Evolutionary conservation across 805 yeast species (phyloP), one percentile per base, ranked within the genome.

Genomic region (Yarrowia divulgata): DNA sequence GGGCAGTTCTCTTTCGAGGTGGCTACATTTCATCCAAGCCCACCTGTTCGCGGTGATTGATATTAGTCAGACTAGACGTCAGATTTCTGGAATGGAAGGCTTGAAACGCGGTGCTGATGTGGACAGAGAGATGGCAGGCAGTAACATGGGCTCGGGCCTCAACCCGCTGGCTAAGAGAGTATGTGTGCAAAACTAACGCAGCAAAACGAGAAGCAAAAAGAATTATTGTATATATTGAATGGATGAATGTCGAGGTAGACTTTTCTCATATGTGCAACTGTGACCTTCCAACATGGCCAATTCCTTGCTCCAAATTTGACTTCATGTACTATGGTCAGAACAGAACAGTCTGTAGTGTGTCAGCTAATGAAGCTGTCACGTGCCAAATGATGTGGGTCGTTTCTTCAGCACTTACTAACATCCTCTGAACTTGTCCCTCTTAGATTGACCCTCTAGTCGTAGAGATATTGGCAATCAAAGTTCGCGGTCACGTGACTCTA

Each of bases 11-110:
- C 48, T 57, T 8, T 16, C 48, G 13, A 43, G 63, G 29, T 57
- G 63, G 63, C 23, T 57, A 23, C 63, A 57, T 29, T 57, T 57
- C 48, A 40, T 57, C 48, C 35, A 40, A 0, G 63, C 48, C 40
- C 63, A 57, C 16, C 23, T 8, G 16, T 57, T 57, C 3, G 63
- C 29, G 39, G 42, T 57, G 40, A 19, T 39, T 14, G 60, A 54
- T 23, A 23, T 54, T 5, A 54, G 45, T 19, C 13, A 8, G 10
- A 34, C 16, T 8, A 18, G 35, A 16, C 16, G 10, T 1, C n/a
- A 10, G 57, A 12, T 14, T 1, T 19, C 4, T 29, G 5, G 6
- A 8, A 9, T 29, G 5, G 39, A 49, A 6, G 14, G 10, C 2
- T 10, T 49, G 8, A 49, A 49, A n/a, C 54, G 54, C 8, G 19